Conservation (phyloP, 768 basidiomycete species). For the Termitomyces sp. region DNA sequence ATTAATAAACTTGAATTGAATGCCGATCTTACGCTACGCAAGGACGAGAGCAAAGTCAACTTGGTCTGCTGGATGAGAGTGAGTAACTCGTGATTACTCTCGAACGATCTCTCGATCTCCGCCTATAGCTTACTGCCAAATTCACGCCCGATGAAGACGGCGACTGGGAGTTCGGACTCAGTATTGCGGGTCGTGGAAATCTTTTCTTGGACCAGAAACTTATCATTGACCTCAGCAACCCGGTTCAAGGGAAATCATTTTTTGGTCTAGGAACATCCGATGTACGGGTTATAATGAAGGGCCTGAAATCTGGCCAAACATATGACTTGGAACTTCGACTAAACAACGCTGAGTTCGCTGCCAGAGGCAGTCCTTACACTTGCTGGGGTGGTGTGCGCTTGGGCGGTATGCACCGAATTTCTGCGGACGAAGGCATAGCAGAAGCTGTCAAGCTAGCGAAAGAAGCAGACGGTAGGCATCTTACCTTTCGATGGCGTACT, state of each 20-base stretch:
- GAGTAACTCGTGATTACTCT: constrained; percentile 11
- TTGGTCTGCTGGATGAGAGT: constrained; percentile 35
- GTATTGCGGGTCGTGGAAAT: constrained; percentile 37
- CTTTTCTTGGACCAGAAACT: constrained; percentile 47
- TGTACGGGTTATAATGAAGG: constrained; percentile 25
- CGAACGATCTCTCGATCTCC: neutral
- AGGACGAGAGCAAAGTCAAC: constrained; percentile 36
- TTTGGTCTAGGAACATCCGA: constrained; percentile 40
- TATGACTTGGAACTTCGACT: constrained; percentile 36
- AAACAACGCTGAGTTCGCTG: constrained; percentile 26
- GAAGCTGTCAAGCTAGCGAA: constrained; percentile 34
- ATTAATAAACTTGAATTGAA: neutral
- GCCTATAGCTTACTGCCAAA: constrained; percentile 30
- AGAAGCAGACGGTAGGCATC: constrained; percentile 30
- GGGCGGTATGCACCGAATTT: constrained; percentile 27
- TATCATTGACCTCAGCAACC: constrained; percentile 39
- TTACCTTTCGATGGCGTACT: neutral
- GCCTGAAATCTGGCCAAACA: constrained; percentile 33
- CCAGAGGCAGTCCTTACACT: constrained; percentile 26
- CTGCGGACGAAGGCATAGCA: constrained; percentile 32
- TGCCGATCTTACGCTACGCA: constrained; percentile 4
- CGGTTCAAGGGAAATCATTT: constrained; percentile 30
- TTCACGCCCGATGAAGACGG: constrained; percentile 49
- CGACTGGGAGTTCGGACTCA: constrained; percentile 45
- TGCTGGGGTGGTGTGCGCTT: constrained; percentile 36